Percentiles rank a stretch among this genome's conserved stretches.
Evolutionary conservation across 257 asterid species (phyloP).

Genomic region (Hygrophila difformis): DNA sequence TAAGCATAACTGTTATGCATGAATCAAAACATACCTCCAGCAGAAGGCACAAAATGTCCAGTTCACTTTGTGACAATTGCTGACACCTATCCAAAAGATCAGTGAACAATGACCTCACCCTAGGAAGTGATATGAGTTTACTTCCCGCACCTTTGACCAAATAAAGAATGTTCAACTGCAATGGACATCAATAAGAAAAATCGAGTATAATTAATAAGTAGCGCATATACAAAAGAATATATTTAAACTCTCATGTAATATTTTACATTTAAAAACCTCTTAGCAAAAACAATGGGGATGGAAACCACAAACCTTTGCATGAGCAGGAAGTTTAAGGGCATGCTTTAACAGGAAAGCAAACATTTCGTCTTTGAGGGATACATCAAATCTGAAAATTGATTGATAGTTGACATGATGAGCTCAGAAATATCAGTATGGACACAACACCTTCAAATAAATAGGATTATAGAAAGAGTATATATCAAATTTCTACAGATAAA

Average conservation of each 20-base stretch:
- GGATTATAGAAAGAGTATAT: neutral
- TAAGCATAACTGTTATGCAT: slow-evolving; percentile 4
- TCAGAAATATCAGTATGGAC: too few species aligned
- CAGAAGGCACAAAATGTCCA: slow-evolving; percentile 57
- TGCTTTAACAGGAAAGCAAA: slow-evolving; percentile 45
- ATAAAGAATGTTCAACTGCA: slow-evolving; percentile 67
- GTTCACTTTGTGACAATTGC: slow-evolving; percentile 50
- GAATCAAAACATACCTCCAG: slow-evolving; percentile 49
- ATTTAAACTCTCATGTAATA: too few species aligned
- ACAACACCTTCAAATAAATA: too few species aligned
- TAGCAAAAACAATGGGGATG: too few species aligned
- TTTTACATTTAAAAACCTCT: too few species aligned
- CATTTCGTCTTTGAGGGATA: slow-evolving; percentile 46
- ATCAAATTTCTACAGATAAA: neutral
- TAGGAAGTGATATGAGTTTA: slow-evolving; percentile 36
- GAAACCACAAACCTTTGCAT: slow-evolving; percentile 60
- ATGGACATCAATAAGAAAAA: slow-evolving; percentile 16
- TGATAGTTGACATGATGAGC: too few species aligned
- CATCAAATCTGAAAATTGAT: slow-evolving; percentile 52
- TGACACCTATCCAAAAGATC: slow-evolving; percentile 55
- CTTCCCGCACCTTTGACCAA: slow-evolving; percentile 64
- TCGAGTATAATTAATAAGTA: neutral
- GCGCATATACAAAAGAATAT: slow-evolving; percentile 1
- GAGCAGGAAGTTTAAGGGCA: slow-evolving; percentile 48
- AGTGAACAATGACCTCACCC: slow-evolving; percentile 39